These are phyloP conservation scores for Cladosporium sp. DNA, from an alignment of 2,329 filamentous ascomycete genomes.

Conservation along the genomic window DNA sequence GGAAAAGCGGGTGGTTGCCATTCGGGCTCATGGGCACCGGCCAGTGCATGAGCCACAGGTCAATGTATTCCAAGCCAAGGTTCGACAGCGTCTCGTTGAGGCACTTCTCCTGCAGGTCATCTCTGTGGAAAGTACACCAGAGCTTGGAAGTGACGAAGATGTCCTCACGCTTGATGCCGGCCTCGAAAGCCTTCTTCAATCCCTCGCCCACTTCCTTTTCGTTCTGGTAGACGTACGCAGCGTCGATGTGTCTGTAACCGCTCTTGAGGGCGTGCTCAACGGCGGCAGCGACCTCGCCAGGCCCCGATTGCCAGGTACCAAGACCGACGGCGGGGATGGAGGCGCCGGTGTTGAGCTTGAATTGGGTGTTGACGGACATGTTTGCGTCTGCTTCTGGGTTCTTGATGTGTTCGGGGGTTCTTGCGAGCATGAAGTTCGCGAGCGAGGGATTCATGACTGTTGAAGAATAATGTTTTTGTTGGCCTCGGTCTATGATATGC, in stretches of 20 bases:
- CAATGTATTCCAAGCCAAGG: constrained; percentile 74
- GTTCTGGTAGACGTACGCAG: constrained; percentile 47
- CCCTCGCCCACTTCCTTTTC: constrained; percentile 42
- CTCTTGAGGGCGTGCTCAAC: constrained; percentile 44
- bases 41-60: constrained; percentile 81
- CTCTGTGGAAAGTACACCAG: constrained; percentile 66
- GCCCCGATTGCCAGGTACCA: constrained; percentile 36
- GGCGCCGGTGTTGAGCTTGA: constrained; percentile 35
- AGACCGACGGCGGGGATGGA: constrained; percentile 36
- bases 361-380: constrained; percentile 28
- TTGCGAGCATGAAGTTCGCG: constrained; percentile 28
- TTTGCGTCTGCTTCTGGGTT: constrained; percentile 21
- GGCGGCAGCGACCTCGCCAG: constrained; percentile 45
- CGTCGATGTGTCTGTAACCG: constrained; percentile 58
- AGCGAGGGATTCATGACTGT: constrained; percentile 27
- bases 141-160: constrained; percentile 51
- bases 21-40: constrained; percentile 74
- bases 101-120: constrained; percentile 68
- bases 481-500: constrained; percentile 3
- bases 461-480: not conserved
- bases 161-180: constrained; percentile 26
- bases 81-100: constrained; percentile 68
- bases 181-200: constrained; percentile 50
- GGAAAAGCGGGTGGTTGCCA: constrained; percentile 67
- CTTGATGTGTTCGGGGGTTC: constrained; percentile 25